Evolutionary conservation across 1,139 yeast species (phyloP).

Genomic region (Diutina siamensis): DNA sequence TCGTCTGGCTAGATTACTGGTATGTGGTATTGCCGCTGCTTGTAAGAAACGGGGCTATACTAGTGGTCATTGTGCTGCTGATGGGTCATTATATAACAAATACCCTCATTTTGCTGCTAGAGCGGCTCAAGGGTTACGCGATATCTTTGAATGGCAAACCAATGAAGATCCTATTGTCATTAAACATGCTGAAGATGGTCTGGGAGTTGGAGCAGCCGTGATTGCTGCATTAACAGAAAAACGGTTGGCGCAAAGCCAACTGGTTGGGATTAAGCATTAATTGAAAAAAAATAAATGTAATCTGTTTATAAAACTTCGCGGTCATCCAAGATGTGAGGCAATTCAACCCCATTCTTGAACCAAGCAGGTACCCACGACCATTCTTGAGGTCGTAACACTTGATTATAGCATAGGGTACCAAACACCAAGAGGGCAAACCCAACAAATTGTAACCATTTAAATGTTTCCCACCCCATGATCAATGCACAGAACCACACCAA

Average conservation of each 20-base stretch:
- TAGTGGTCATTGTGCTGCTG: conserved; percentile 88
- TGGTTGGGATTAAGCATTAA: conserved; percentile 48
- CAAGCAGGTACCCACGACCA: conserved; percentile 33
- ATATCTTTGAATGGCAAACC: conserved; percentile 73
- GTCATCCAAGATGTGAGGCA: not conserved
- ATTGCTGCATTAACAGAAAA: conserved; percentile 88
- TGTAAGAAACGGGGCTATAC: conserved; percentile 75
- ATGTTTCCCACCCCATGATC: conserved; percentile 67
- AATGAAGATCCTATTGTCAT: conserved; percentile 66
- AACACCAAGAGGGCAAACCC: conserved; percentile 58
- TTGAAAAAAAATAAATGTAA: not conserved
- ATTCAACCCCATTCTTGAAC: not conserved
- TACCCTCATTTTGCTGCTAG: conserved; percentile 88
- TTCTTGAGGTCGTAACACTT: conserved; percentile 41
- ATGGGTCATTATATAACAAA: conserved; percentile 89
- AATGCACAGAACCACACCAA: conserved; percentile 72
- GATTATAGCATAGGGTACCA: conserved; percentile 70
- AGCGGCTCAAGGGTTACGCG: conserved; percentile 82
- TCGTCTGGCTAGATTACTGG: conserved; percentile 84
- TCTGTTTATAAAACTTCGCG: not conserved
- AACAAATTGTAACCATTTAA: conserved; percentile 44
- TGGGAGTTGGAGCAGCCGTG: conserved; percentile 97
- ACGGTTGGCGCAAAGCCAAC: conserved; percentile 58
- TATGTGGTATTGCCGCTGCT: conserved; percentile 94
- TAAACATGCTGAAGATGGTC: conserved; percentile 94